Conservation (phyloP, 2,329 filamentous ascomycete species). For the Xylaria hypoxylon region DNA sequence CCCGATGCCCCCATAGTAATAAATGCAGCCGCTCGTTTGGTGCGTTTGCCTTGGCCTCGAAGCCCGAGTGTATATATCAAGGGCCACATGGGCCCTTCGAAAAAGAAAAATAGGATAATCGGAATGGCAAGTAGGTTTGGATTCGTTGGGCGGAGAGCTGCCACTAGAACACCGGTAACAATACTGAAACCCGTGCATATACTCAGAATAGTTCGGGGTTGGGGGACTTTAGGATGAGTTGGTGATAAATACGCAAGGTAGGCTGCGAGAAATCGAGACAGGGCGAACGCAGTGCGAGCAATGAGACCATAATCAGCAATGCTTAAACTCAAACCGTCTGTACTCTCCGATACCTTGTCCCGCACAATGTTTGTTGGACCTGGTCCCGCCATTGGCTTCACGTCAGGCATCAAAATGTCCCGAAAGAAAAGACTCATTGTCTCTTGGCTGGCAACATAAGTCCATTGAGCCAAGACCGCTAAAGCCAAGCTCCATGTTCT, state of each 20-base stretch:
- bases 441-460: conserved; percentile 81
- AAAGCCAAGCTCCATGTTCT: conserved; percentile 72
- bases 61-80: conserved; percentile 84
- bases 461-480: conserved; percentile 81
- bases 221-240: conserved; percentile 63
- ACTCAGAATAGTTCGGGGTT: conserved; percentile 76
- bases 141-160: conserved; percentile 58
- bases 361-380: conserved; percentile 5
- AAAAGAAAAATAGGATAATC: conserved; percentile 78
- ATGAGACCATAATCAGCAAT: conserved; percentile 76
- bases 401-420: conserved; percentile 57
- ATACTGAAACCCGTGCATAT: conserved; percentile 72
- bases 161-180: conserved; percentile 63
- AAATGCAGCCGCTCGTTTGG: conserved; percentile 81
- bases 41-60: conserved; percentile 81
- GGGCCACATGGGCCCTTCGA: conserved; percentile 85
- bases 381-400: neutral
- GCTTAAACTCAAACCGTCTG: conserved; percentile 63
- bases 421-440: conserved; percentile 70
- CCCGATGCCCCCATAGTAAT: conserved; percentile 82
- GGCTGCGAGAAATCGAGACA: conserved; percentile 77
- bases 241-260: conserved; percentile 70
- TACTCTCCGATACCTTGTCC: conserved; percentile 57
- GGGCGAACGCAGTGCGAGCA: conserved; percentile 77
- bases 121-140: conserved; percentile 68